These are phyloP conservation scores for Ophiocordyceps polyrhachis-furcata DNA, from an alignment of 2,329 filamentous ascomycete genomes.

Conservation along the genomic window DNA sequence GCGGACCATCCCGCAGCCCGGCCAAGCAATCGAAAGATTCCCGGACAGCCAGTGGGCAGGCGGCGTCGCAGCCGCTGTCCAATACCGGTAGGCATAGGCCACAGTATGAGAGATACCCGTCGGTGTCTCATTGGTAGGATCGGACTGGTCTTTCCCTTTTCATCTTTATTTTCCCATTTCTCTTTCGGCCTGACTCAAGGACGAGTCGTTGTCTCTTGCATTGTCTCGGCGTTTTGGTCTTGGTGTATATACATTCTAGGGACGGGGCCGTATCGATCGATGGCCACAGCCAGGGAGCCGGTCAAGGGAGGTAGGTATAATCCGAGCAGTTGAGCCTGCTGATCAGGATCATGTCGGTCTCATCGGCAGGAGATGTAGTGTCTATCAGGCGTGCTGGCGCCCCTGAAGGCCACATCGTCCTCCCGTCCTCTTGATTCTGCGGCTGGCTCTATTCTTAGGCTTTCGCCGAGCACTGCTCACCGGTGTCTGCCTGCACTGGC, in stretches of 20 bases:
- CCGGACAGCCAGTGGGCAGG: constrained; percentile 8
- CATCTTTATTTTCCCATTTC: not conserved
- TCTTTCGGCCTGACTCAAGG: not conserved
- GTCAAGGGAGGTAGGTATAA: not conserved
- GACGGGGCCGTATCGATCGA: not conserved
- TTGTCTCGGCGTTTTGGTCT: not conserved
- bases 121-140: constrained; percentile 7
- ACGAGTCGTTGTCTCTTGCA: not conserved
- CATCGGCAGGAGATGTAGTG: not conserved
- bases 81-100: constrained; percentile 16
- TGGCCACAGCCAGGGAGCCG: not conserved
- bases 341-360: not conserved
- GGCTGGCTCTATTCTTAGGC: not conserved
- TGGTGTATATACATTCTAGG: not conserved
- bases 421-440: not conserved
- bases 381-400: not conserved
- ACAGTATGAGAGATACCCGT: constrained; percentile 23
- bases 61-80: constrained; percentile 19
- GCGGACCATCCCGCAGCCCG: constrained; percentile 20
- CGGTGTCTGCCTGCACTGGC: not conserved
- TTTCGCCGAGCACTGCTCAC: not conserved
- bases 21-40: constrained; percentile 17
- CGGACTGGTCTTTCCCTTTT: not conserved
- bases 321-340: not conserved
- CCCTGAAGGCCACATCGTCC: not conserved